phyloP scores from a whole-genome alignment of 306 rosid species.

The Vicia sativa region DNA sequence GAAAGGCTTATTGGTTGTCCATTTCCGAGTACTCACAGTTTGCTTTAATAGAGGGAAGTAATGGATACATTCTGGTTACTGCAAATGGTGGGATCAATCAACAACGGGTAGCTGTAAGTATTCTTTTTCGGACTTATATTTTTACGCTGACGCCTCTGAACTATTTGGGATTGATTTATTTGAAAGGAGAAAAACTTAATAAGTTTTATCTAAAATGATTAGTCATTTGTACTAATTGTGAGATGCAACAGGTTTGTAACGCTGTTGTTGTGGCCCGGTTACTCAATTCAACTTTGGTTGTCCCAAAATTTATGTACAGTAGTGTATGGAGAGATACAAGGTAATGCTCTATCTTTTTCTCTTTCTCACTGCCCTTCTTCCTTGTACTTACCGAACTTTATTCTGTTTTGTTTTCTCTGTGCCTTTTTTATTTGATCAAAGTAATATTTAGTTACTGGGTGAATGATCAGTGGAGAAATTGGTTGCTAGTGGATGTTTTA shows the following conservation, averaged over 20 bases:
- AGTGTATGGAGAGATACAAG: conserved; percentile 95
- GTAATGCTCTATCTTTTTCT: conserved; percentile 52
- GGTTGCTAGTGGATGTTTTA: conserved; percentile 22
- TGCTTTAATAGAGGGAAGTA: conserved; percentile 63
- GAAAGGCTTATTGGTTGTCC: conserved; percentile 12
- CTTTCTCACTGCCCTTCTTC: conserved; percentile 15
- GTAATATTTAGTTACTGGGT: conserved; percentile 25
- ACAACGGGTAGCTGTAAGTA: conserved; percentile 94
- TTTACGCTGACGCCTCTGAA: conserved; percentile 22
- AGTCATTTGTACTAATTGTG: conserved; percentile 31
- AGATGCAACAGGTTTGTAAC: conserved; percentile 80
- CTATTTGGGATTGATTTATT: conserved; percentile 30
- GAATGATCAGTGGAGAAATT: conserved; percentile 21
- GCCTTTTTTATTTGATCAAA: conserved; percentile 9
- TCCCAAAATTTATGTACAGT: conserved; percentile 90
- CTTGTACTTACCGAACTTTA: background rate
- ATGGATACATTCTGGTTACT: conserved; percentile 86
- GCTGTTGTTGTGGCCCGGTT: conserved; percentile 79
- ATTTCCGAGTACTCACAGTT: conserved; percentile 39
- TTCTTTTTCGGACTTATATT: conserved; percentile 34
- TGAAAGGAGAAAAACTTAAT: conserved; percentile 1
- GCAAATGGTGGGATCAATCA: conserved; percentile 99
- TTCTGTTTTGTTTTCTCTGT: conserved; percentile 22
- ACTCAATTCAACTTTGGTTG: conserved; percentile 80
- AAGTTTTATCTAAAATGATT: conserved; percentile 8